Evolutionary conservation across 108 stramenopile species (phyloP).

Genomic region (Cyclotella cryptica): DNA sequence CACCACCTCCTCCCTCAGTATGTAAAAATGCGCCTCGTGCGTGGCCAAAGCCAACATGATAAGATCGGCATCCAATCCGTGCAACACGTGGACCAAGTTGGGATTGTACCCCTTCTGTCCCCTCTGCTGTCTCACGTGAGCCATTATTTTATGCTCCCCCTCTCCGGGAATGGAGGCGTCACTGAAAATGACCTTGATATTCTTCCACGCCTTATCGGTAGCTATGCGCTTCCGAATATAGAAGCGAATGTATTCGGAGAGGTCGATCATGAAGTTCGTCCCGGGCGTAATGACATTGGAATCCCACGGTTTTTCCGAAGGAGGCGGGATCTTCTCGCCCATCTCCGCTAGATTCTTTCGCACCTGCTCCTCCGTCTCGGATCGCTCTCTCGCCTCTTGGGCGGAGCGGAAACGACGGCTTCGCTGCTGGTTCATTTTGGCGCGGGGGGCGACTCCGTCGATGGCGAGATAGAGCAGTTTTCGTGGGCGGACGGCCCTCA

Average conservation of each 20-base stretch:
- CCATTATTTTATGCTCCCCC: conserved; percentile 99
- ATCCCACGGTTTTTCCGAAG: conserved; percentile 89
- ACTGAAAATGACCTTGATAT: conserved; percentile 91
- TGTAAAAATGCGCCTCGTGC: conserved; percentile 98
- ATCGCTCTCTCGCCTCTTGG: conserved; percentile 93
- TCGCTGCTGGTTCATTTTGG: conserved; percentile 98
- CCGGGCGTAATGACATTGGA: conserved; percentile 99
- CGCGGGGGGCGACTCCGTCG: conserved; percentile 98
- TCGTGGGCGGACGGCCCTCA: conserved; percentile 87
- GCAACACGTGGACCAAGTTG: conserved; percentile 94
- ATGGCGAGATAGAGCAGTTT: conserved; percentile 93
- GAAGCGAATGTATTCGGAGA: conserved; percentile 89
- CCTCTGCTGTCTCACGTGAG: conserved; percentile 92
- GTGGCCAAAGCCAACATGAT: conserved; percentile 99
- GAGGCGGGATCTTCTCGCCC: conserved; percentile 72
- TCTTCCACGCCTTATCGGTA: conserved; percentile 92
- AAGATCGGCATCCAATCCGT: conserved; percentile 99
- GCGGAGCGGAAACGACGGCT: conserved; percentile 95
- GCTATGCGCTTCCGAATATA: conserved; percentile 91
- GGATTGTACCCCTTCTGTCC: conserved; percentile 95
- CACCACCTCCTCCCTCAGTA: conserved; percentile 93
- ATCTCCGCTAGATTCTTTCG: conserved; percentile 75
- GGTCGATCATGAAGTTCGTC: conserved; percentile 95
- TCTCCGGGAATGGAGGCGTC: conserved; percentile 98
- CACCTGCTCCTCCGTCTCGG: conserved; percentile 85